These are phyloP conservation scores for Adansonia rubrostipa DNA, from an alignment of 441 rosid genomes.

Conservation along the genomic window DNA sequence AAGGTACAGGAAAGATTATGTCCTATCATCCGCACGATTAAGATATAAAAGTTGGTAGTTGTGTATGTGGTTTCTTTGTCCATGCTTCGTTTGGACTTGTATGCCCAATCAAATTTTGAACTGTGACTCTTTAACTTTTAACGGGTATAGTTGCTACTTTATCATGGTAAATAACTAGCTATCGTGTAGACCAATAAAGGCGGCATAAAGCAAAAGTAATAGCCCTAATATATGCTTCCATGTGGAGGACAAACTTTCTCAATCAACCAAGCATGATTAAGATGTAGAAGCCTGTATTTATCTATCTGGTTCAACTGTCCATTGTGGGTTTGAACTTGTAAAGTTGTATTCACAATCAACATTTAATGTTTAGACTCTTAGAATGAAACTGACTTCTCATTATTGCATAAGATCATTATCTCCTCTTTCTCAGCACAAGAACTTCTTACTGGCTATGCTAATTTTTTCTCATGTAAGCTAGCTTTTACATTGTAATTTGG, in stretches of 20 bases:
- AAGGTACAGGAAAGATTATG: not conserved
- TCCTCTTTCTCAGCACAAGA: slow-evolving; percentile 8
- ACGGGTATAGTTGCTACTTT: not conserved
- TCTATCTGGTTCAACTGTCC: not conserved
- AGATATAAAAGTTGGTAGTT: not conserved
- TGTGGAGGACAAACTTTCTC: not conserved
- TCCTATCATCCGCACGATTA: not conserved
- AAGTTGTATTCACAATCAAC: not conserved
- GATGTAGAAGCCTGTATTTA: not conserved
- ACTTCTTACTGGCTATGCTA: slow-evolving; percentile 5
- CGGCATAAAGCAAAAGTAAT: not conserved
- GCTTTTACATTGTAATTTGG: slow-evolving; percentile 25
- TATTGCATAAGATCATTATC: slow-evolving; percentile 2
- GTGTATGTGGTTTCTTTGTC: not conserved
- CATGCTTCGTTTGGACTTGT: slow-evolving; percentile 1
- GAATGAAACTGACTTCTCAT: not conserved
- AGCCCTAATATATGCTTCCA: not conserved
- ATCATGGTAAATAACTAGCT: slow-evolving; percentile 7
- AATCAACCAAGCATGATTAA: not conserved
- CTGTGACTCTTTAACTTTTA: not conserved
- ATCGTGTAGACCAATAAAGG: not conserved
- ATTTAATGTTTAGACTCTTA: not conserved
- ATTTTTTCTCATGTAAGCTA: slow-evolving; percentile 14
- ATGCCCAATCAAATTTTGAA: slow-evolving; percentile 14
- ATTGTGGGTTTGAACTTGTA: slow-evolving; percentile 1